Evolutionary conservation across 73 alveolate genomes (phyloP), one percentile per base, ranked within the genome.

Genomic region (Paramecium sexaurelia): DNA sequence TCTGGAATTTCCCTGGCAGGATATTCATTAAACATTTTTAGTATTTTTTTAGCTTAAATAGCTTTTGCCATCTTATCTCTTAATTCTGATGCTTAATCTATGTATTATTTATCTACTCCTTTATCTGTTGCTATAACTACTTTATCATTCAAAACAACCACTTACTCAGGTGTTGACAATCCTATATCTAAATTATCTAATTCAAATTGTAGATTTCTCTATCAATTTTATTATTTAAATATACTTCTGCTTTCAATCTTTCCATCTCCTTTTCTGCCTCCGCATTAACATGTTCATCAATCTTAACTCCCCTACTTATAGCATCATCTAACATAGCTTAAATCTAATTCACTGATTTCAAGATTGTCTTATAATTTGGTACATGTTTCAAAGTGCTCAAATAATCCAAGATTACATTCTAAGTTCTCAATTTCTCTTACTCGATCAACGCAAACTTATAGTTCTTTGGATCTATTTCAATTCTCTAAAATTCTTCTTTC

Each of bases 1-100:
- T 92, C 99, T 6, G 99, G 99, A 85, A 95, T 95, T 83, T 95
- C 99, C 85, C 99, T 92, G 22, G 92, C 95, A 13, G 99, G 99
- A 92, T 97, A 97, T 36, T 96, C 99, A 55, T 88, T 85, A 56
- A 97, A 95, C 97, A 94, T 97, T 40, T 94, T 92, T 32, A 96
- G 92, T 26, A 95, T 97, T 55, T 96, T 97, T 57, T 97, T 95
- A 1, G 98, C 98, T 73, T 94, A 91, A 85, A 97, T 95, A 91
- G 95, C 96, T 27, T 97, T 93, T 26, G 91, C 95, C 97, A 95
- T 96, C 85, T 97, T 94, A 32, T 92, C 96, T 29, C 93, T 66
- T 78, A 95, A 84, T 69, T 92, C 97, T 19, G 92, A 96, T 3
- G 98, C 98, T 7, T 85, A 26, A 19, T 92, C 95, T 39, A 93